Evolutionary conservation across 441 rosid species (phyloP), one percentile per base, ranked within the genome.

Genomic region (Populus tomentosa): DNA sequence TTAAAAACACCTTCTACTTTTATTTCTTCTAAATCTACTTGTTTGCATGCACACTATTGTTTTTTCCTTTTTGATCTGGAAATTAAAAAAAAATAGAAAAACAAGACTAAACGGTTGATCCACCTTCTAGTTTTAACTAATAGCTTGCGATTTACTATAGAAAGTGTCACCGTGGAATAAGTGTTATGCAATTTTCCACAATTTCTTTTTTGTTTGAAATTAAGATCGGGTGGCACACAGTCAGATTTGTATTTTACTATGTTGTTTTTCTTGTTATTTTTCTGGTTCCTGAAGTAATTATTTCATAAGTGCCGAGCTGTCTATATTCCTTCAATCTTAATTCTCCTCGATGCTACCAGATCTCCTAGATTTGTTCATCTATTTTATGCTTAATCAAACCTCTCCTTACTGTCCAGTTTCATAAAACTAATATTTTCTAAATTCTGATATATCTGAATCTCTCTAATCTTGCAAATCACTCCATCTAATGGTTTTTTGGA

Each of bases 401-500:
- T 35, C 24, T 5, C 5, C 21, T 20, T 10, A 35, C 11, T 68
- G 23, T 33, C 5, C 24, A 5, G 6, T 13, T 35, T 2, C 23
- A 10, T n/a, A 64, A 21, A 11, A 21, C 33, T 5, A 14, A 18
- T 73, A 1, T 13, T n/a, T 10, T 28, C 5, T 71, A 30, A 23
- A 30, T 68, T 35, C 66, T 50, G 5, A 50, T 20, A 68, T 14
- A 76, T 75, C 20, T 13, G 72, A 23, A 21, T 18, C 5, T 32
- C 16, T 9, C 23, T 21, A 20, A 20, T 78, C 23, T 68, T 81
- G 72, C 86, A 94, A 97, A 86, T 94, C 97, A 18, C 56, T 90
- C 4, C 98, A 93, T 78, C 81, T 94, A n/a, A 6, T 94, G 87
- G 85, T 93, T 50, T 93, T 91, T 68, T 93, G 98, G 98, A 87